These are phyloP conservation scores for Aplosporella prunicola DNA, from an alignment of 2,329 filamentous ascomycete species.

Conservation along the genomic window DNA sequence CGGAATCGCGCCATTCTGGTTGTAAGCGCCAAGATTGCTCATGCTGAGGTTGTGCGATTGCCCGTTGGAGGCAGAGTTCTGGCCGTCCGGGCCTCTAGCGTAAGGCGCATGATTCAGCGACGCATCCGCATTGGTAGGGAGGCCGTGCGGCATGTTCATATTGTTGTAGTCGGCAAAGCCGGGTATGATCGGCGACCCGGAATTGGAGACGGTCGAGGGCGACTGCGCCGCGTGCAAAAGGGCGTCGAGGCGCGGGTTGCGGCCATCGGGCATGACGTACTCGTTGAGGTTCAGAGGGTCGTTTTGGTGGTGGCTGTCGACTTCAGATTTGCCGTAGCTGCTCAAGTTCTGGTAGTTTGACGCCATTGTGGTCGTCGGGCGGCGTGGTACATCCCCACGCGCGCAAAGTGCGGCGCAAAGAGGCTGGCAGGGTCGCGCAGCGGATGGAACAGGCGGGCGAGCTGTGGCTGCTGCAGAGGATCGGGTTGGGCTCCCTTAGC, in stretches of 20 bases:
- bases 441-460: neutral
- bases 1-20: constrained; percentile 3
- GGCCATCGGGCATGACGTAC: constrained; percentile 24
- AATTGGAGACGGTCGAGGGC: constrained; percentile 14
- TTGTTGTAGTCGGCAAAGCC: constrained; percentile 2
- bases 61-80: neutral
- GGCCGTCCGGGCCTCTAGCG: constrained; percentile 19
- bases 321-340: constrained; percentile 15
- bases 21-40: constrained; percentile 10
- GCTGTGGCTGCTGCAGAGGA: neutral
- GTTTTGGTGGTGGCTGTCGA: constrained; percentile 14
- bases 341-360: constrained; percentile 17
- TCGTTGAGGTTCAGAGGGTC: constrained; percentile 27
- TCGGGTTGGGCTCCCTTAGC: neutral
- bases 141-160: neutral
- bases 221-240: constrained; percentile 13
- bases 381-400: constrained; percentile 6
- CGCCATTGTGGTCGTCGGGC: constrained; percentile 17
- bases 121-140: neutral
- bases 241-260: constrained; percentile 16
- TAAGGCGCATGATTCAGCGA: neutral
- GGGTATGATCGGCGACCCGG: constrained; percentile 16
- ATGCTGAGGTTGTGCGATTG: constrained; percentile 19
- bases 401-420: neutral
- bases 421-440: neutral